Conservation (phyloP, 1,284 basidiomycete genomes). For the Cutaneotrichosporon sp. region DNA sequence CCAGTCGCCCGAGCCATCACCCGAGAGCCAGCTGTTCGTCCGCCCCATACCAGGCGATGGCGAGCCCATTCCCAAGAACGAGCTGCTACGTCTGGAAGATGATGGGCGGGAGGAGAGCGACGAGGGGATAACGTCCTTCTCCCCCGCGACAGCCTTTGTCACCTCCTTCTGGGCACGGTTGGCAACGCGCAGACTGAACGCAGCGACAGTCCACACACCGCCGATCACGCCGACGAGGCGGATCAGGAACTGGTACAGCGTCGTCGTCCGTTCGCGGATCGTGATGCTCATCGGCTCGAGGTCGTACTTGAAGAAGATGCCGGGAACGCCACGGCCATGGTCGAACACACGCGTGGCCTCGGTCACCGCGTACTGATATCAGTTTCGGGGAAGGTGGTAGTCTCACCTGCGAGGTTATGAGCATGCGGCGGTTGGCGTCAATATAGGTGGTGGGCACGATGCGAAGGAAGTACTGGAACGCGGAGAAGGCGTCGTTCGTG, state of each 20-base stretch:
- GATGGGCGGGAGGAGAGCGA: slow-evolving; percentile 11
- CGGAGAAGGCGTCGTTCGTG: slow-evolving; percentile 73
- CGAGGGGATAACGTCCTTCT: slow-evolving; percentile 44
- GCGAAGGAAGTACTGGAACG: slow-evolving; percentile 95
- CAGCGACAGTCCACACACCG: slow-evolving; percentile 55
- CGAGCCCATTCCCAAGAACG: slow-evolving; percentile 14
- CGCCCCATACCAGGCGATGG: slow-evolving; percentile 11
- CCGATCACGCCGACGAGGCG: slow-evolving; percentile 58
- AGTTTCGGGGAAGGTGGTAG: too few species aligned
- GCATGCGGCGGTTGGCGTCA: slow-evolving; percentile 61
- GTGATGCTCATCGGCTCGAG: slow-evolving; percentile 85
- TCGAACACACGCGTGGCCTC: slow-evolving; percentile 80
- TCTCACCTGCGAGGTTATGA: slow-evolving; percentile 65
- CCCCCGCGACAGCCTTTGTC: slow-evolving; percentile 35
- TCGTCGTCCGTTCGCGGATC: slow-evolving; percentile 82
- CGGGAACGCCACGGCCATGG: slow-evolving; percentile 79
- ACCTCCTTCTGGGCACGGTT: slow-evolving; percentile 51
- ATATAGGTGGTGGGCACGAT: slow-evolving; percentile 95
- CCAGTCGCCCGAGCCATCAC: slow-evolving; percentile 19
- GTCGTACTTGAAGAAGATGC: slow-evolving; percentile 97
- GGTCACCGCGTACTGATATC: slow-evolving; percentile 84
- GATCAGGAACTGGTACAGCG: slow-evolving; percentile 77
- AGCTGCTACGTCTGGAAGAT: slow-evolving; percentile 5
- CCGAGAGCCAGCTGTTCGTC: slow-evolving; percentile 23
- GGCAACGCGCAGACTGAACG: slow-evolving; percentile 51